Evolutionary conservation across 352 stramenopile species (phyloP), one percentile per base, ranked within the genome.

Genomic region (Phytophthora pluvialis): DNA sequence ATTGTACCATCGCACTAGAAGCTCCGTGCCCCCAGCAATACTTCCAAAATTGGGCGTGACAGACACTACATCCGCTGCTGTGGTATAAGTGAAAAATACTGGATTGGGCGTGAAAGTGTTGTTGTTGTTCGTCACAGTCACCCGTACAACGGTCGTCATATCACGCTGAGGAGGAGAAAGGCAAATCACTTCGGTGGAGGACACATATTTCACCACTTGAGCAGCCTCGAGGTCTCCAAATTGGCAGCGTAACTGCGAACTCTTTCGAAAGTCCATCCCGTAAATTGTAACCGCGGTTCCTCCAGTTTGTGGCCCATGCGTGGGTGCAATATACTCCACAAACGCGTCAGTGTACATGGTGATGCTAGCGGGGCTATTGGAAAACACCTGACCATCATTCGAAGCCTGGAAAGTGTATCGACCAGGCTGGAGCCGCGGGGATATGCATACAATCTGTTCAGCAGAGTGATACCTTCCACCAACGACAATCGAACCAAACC

Each of bases 211-310:
- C 3, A 88, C 67, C 15, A 85, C 67, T 50, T 81, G 79, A 13
- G 74, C 54, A 3, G 54, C 32, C 11, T 60, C 70, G 2, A 73
- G 48, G 18, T 78, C 69, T 4, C 90, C 94, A 84, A 98, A 98
- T 31, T 73, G 73, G 64, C 93, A 98, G 6, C 67, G 60, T 35
- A 96, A 67, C 3, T 45, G n/a, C 0, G 67, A 66, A 11, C 77
- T 76, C 9, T 72, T 74, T 26, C 57, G 75, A 56, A 98, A 98
- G 51, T 97, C 75, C 56, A 81, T 83, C 9, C 94, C 94, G 18
- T 89, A 79, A 4, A 98, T 65, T 26, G 75, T 97, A 11, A 98
- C 86, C 3, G 71, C 57, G 1, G 93, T 98, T 26, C 81, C 90
- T 32, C 91, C 93, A 16, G 64, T 75, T 50, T 85, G 67, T 21